Conservation (phyloP, 345 rosid species). For the Brassica incana region DNA sequence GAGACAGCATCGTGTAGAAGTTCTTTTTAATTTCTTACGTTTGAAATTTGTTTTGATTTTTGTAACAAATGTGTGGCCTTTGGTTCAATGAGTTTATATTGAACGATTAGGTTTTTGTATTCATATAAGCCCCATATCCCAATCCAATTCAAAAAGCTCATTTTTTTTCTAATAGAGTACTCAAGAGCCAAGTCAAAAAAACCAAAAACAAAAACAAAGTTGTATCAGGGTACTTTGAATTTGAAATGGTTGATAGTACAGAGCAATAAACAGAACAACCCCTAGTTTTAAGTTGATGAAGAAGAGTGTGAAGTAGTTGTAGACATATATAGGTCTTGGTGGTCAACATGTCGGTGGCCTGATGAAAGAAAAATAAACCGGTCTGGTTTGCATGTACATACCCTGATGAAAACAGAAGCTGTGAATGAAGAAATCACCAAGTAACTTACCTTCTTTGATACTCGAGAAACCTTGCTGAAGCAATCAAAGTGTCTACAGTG, state of each 20-base stretch:
- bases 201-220: too few relatives aligned
- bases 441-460: constrained; percentile 16
- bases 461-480: constrained; percentile 19
- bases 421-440: background rate
- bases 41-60: constrained; percentile 31
- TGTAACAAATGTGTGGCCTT: constrained; percentile 35
- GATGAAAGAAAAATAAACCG: background rate
- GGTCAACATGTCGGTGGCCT: background rate
- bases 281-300: background rate
- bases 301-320: background rate
- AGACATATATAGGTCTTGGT: background rate
- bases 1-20: constrained; percentile 37
- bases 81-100: constrained; percentile 62
- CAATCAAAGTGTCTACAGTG: background rate
- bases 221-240: background rate
- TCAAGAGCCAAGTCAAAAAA: background rate
- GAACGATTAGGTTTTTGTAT: constrained; percentile 50
- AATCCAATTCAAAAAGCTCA: background rate
- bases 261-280: background rate
- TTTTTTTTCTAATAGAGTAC: background rate
- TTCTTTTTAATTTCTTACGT: constrained; percentile 7
- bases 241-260: background rate
- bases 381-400: background rate
- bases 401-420: background rate
- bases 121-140: constrained; percentile 1